Percentiles rank a stretch among this genome's conserved stretches.
Conservation (phyloP, 2,329 filamentous ascomycete species). For the Botrytis porri region DNA sequence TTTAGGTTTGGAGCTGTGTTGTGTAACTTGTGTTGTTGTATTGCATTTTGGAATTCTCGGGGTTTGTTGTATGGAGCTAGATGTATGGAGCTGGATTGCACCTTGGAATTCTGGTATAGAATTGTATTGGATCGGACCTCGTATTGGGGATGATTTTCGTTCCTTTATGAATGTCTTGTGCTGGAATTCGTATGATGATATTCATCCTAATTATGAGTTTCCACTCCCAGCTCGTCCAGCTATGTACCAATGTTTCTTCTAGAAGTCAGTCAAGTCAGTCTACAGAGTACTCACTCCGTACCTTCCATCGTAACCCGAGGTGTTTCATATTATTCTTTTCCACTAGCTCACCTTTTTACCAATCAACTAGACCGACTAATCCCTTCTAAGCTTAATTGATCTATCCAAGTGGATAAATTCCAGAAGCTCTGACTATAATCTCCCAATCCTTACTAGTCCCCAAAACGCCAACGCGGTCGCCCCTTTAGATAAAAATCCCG, state of each 20-base stretch:
- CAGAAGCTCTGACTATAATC: conserved; percentile 13
- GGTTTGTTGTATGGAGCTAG: neutral
- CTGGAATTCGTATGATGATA: neutral
- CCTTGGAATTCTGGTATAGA: neutral
- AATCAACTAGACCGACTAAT: neutral
- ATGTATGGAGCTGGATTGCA: neutral
- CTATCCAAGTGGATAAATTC: neutral
- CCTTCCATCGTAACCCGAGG: neutral
- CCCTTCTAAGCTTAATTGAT: neutral
- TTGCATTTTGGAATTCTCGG: neutral
- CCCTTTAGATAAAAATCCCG: conserved; percentile 15
- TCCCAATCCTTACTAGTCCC: conserved; percentile 12
- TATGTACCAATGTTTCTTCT: neutral
- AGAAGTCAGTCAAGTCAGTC: conserved; percentile 3
- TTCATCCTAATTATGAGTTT: neutral
- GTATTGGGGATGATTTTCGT: neutral
- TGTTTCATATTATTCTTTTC: conserved; percentile 1
- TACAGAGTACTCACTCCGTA: neutral
- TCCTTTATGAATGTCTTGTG: neutral
- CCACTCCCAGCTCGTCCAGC: neutral
- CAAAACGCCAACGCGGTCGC: conserved; percentile 11
- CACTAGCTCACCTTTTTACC: neutral
- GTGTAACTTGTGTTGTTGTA: neutral
- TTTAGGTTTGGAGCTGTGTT: neutral
- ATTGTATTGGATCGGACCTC: neutral